Conservation (phyloP, 257 asterid species). For the Capsicum baccatum region DNA sequence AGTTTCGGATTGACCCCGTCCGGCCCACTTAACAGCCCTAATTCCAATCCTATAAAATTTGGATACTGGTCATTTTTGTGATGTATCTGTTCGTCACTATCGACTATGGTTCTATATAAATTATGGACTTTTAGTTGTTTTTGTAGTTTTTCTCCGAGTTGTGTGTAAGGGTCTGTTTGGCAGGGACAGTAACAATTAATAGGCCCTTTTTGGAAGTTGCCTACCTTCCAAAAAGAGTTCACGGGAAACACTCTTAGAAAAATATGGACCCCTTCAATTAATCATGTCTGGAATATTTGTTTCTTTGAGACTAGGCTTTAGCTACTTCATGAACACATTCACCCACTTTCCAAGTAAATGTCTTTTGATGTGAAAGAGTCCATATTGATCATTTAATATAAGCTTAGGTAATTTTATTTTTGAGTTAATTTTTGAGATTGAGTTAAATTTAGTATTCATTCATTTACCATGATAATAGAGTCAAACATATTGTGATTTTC, state of each 20-base stretch:
- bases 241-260: conserved; percentile 50
- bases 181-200: conserved; percentile 32
- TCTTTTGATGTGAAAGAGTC: neutral
- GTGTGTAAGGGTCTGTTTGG: conserved; percentile 39
- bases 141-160: conserved; percentile 33
- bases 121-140: conserved; percentile 16
- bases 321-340: neutral
- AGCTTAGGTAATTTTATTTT: neutral
- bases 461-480: too few species aligned
- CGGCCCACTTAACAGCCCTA: too few species aligned
- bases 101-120: conserved; percentile 30
- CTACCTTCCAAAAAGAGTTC: conserved; percentile 54
- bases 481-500: too few species aligned
- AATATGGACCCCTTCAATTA: conserved; percentile 21
- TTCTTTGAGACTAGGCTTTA: conserved; percentile 3
- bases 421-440: neutral
- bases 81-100: neutral
- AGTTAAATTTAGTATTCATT: neutral
- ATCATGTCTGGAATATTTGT: conserved; percentile 27
- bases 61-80: neutral
- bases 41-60: neutral
- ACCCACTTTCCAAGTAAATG: conserved; percentile 18
- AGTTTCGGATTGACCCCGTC: too few species aligned
- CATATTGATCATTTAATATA: neutral
- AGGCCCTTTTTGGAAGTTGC: conserved; percentile 43